Evolutionary conservation across 352 stramenopile species (phyloP).

Genomic region (Globisporangium middletonii): DNA sequence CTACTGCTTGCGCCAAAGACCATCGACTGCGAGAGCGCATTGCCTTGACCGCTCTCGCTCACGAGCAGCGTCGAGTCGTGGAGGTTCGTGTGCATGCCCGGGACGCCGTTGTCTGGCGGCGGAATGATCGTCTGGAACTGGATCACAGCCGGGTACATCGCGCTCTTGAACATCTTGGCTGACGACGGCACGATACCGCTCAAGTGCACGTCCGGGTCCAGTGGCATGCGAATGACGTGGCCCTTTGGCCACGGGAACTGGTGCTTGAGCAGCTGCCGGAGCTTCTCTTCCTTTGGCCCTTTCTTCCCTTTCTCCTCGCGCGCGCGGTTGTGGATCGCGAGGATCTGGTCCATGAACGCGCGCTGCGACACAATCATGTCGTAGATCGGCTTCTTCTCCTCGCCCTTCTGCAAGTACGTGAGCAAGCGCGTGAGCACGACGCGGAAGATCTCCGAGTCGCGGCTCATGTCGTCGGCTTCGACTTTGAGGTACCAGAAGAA

Average conservation of each 20-base stretch:
- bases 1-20: conserved; percentile 41
- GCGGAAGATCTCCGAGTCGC: conserved; percentile 74
- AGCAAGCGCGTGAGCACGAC: conserved; percentile 89
- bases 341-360: conserved; percentile 92
- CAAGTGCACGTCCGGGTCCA: conserved; percentile 81
- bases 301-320: conserved; percentile 93
- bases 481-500: conserved; percentile 95
- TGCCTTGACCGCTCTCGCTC: conserved; percentile 6
- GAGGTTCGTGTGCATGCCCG: conserved; percentile 10
- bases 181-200: conserved; percentile 88
- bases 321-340: conserved; percentile 90
- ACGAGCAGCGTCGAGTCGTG: conserved; percentile 6
- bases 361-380: conserved; percentile 89
- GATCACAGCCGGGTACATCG: conserved; percentile 96
- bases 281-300: conserved; percentile 93
- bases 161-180: conserved; percentile 97
- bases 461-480: conserved; percentile 62
- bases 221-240: conserved; percentile 76
- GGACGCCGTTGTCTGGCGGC: conserved; percentile 18
- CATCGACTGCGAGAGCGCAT: conserved; percentile 37
- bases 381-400: conserved; percentile 89
- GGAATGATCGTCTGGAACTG: conserved; percentile 90
- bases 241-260: conserved; percentile 77
- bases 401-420: conserved; percentile 90
- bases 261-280: conserved; percentile 84